phyloP scores from a whole-genome alignment of 1,284 basidiomycete genomes.

The Puccinia horiana region DNA sequence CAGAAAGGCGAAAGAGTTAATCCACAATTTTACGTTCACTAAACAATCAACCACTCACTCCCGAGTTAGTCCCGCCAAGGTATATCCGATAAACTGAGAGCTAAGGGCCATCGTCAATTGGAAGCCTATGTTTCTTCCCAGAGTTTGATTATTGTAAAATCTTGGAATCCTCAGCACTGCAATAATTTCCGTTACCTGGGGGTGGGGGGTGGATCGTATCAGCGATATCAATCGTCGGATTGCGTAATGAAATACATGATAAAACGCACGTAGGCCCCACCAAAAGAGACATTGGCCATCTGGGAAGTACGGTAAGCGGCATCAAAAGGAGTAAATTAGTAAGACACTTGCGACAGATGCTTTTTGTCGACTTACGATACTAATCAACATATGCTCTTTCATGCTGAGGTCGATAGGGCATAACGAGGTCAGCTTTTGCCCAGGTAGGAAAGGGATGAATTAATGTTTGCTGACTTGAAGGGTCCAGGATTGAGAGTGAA shows the following conservation, averaged over 20 bases:
- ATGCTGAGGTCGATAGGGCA: constrained; percentile 5
- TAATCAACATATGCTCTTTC: constrained; percentile 49
- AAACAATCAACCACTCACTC: not conserved
- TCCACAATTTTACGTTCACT: not conserved
- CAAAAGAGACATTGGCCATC: constrained; percentile 49
- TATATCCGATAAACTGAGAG: constrained; percentile 63
- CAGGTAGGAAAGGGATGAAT: not conserved
- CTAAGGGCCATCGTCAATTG: constrained; percentile 58
- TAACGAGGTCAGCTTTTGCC: not conserved
- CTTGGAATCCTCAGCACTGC: constrained; percentile 33
- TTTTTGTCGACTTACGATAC: constrained; percentile 36
- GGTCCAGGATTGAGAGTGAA: constrained; percentile 48
- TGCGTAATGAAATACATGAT: not conserved
- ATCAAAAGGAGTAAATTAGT: not conserved
- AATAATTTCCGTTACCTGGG: constrained; percentile 40
- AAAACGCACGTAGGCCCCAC: constrained; percentile 45
- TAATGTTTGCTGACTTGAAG: constrained; percentile 44
- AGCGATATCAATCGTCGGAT: not conserved
- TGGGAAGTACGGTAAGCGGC: not conserved
- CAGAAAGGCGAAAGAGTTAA: not conserved
- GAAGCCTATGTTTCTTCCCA: constrained; percentile 35
- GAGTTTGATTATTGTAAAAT: constrained; percentile 35
- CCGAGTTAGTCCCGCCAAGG: constrained; percentile 62
- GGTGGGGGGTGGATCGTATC: not conserved
- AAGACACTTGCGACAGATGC: not conserved